A percentile compares a stretch with the other conserved stretches of the same genome.
Evolutionary conservation across 2,329 filamentous ascomycete genomes (phyloP).

Genomic region (Cordyceps militaris): DNA sequence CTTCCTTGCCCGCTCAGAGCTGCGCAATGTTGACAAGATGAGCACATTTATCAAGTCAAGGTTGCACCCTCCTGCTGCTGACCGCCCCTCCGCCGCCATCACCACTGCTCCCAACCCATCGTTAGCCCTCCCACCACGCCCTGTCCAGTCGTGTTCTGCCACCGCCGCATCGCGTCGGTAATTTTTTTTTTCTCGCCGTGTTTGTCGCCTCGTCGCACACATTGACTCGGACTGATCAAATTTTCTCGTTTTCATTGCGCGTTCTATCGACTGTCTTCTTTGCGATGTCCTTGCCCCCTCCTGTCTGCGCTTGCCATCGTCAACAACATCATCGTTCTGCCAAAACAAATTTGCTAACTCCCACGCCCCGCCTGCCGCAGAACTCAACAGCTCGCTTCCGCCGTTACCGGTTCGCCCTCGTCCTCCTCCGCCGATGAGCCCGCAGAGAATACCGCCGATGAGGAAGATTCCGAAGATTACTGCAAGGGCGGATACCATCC

Average conservation of each 20-base stretch:
- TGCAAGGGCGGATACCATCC: constrained; percentile 99
- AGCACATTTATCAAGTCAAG: constrained; percentile 14
- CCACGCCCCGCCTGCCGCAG: constrained; percentile 26
- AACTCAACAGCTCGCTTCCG: constrained; percentile 48
- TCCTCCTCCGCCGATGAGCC: constrained; percentile 76
- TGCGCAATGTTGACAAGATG: constrained; percentile 14
- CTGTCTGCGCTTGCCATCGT: neutral
- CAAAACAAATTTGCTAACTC: constrained; percentile 16
- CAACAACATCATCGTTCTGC: neutral
- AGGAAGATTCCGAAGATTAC: constrained; percentile 98
- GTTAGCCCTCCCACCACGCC: neutral
- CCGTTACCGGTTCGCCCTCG: constrained; percentile 66
- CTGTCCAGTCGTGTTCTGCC: neutral
- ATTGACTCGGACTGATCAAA: neutral
- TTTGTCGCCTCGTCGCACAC: neutral
- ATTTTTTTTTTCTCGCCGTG: neutral
- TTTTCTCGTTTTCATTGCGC: neutral
- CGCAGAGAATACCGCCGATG: constrained; percentile 88
- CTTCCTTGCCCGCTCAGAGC: constrained; percentile 12
- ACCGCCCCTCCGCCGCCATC: neutral
- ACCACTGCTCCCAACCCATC: neutral
- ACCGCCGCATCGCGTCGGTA: neutral
- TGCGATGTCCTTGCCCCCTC: no score
- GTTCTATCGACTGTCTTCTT: neutral
- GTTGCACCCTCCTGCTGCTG: constrained; percentile 6